These are phyloP conservation scores for Colletotrichum musicola DNA, from an alignment of 2,329 filamentous ascomycete genomes.

Conservation along the genomic window DNA sequence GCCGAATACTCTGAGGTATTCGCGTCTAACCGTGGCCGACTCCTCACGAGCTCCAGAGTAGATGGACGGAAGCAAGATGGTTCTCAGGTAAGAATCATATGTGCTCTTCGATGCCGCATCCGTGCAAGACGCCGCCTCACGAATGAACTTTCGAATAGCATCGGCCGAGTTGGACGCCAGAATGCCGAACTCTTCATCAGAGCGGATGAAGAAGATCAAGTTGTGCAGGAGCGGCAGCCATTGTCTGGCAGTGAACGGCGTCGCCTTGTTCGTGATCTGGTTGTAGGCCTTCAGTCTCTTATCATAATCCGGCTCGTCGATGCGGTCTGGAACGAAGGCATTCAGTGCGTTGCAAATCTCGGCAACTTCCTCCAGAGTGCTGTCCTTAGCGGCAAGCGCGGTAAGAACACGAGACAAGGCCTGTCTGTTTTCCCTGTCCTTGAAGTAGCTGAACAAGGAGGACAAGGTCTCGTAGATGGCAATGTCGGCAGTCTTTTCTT, in stretches of 20 bases:
- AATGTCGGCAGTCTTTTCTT: constrained; percentile 37
- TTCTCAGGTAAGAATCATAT: constrained; percentile 71
- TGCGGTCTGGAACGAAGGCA: constrained; percentile 75
- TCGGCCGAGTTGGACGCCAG: constrained; percentile 84
- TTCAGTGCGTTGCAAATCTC: constrained; percentile 84
- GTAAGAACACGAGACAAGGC: constrained; percentile 79
- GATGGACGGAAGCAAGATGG: constrained; percentile 79
- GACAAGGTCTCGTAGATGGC: constrained; percentile 81
- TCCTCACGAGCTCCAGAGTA: constrained; percentile 80
- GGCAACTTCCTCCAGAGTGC: constrained; percentile 72
- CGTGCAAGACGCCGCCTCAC: constrained; percentile 65
- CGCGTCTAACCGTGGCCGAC: constrained; percentile 86
- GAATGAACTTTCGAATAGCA: constrained; percentile 81
- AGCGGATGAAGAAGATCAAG: constrained; percentile 85
- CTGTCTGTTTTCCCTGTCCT: constrained; percentile 81
- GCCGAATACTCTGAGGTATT: constrained; percentile 84
- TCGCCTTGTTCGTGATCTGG: constrained; percentile 73
- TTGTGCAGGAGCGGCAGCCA: constrained; percentile 94
- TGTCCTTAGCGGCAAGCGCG: constrained; percentile 76
- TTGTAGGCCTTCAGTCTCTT: constrained; percentile 83
- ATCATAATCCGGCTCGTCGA: constrained; percentile 92
- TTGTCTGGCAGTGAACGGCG: constrained; percentile 74
- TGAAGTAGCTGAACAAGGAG: constrained; percentile 90
- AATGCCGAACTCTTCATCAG: constrained; percentile 90
- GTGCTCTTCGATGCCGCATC: constrained; percentile 56